Percentiles rank a stretch among this genome's conserved stretches.
phyloP scores from a whole-genome alignment of 768 basidiomycete genomes.

The Tulasnella sp. region DNA sequence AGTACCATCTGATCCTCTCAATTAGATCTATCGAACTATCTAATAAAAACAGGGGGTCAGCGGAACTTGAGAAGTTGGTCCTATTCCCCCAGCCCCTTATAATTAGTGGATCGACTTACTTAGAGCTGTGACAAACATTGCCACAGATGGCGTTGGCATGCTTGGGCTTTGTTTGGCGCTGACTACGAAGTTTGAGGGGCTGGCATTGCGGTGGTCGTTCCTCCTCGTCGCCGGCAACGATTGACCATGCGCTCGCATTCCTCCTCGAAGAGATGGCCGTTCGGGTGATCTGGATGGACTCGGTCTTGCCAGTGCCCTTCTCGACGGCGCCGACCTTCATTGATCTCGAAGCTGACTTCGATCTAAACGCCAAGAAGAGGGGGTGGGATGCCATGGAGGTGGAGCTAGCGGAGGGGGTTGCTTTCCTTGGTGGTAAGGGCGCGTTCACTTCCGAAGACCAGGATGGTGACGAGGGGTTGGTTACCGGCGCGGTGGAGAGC shows the following conservation, averaged over 20 bases:
- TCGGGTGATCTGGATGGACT: constrained; percentile 90
- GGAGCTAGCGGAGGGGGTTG: constrained; percentile 95
- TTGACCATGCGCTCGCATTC: constrained; percentile 95
- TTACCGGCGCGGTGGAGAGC: constrained; percentile 82
- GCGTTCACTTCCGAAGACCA: constrained; percentile 48
- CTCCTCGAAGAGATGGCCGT: constrained; percentile 82
- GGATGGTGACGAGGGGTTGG: constrained; percentile 60
- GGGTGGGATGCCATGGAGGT: constrained; percentile 86
- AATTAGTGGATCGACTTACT: too few species aligned
- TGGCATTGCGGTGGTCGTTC: too few species aligned
- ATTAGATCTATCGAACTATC: too few species aligned
- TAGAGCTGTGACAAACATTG: too few species aligned
- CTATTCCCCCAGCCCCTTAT: too few species aligned
- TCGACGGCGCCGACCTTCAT: constrained; percentile 87
- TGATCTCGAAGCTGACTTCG: constrained; percentile 82
- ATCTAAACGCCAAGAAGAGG: constrained; percentile 96
- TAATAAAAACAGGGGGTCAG: too few species aligned
- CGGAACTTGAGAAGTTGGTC: too few species aligned
- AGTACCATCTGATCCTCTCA: too few species aligned
- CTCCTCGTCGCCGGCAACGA: too few species aligned
- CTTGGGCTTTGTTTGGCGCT: too few species aligned
- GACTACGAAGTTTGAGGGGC: too few species aligned
- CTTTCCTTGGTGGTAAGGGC: constrained; percentile 97
- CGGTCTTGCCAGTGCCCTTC: constrained; percentile 87
- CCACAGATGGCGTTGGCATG: too few species aligned